Percentiles rank a stretch among this genome's conserved stretches.
phyloP scores from a whole-genome alignment of 352 stramenopile genomes.

The Globisporangium megalacanthum region DNA sequence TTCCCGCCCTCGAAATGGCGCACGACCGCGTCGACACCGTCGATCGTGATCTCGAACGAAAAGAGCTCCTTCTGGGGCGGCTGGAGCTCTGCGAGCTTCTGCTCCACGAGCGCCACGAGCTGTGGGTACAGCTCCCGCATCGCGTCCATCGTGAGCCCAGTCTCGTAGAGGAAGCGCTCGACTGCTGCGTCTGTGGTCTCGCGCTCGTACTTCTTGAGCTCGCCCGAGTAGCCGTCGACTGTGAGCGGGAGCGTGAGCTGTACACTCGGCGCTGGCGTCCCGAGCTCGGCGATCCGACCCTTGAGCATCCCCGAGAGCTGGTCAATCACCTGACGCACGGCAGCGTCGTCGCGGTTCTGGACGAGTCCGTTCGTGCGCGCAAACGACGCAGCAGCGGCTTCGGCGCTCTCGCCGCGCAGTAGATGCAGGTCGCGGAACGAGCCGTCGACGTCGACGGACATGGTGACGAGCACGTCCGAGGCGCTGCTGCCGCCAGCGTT shows the following conservation, averaged over 20 bases:
- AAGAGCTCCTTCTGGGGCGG: slow-evolving; percentile 50
- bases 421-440: slow-evolving; percentile 55
- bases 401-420: slow-evolving; percentile 57
- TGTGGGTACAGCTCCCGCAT: slow-evolving; percentile 64
- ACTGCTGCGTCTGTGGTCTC: slow-evolving; percentile 50
- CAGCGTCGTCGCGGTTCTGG: slow-evolving; percentile 34
- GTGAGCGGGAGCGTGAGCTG: slow-evolving; percentile 58
- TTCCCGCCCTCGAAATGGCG: slow-evolving; percentile 67
- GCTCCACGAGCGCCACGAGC: slow-evolving; percentile 46
- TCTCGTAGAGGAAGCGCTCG: slow-evolving; percentile 62
- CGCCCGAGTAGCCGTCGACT: slow-evolving; percentile 38
- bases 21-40: slow-evolving; percentile 34
- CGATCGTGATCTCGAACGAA: slow-evolving; percentile 48
- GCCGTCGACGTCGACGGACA: slow-evolving; percentile 63
- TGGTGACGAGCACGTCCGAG: slow-evolving; percentile 59
- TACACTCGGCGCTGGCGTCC: slow-evolving; percentile 32
- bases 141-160: slow-evolving; percentile 48
- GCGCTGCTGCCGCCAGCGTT: slow-evolving; percentile 18
- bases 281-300: slow-evolving; percentile 50
- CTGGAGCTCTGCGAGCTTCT: slow-evolving; percentile 54
- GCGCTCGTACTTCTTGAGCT: slow-evolving; percentile 59
- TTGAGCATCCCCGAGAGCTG: slow-evolving; percentile 64
- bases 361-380: slow-evolving; percentile 55
- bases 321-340: slow-evolving; percentile 51
- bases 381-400: slow-evolving; percentile 59